Conservation (phyloP, 2,329 filamentous ascomycete species). For the Ophiostoma sp. region DNA sequence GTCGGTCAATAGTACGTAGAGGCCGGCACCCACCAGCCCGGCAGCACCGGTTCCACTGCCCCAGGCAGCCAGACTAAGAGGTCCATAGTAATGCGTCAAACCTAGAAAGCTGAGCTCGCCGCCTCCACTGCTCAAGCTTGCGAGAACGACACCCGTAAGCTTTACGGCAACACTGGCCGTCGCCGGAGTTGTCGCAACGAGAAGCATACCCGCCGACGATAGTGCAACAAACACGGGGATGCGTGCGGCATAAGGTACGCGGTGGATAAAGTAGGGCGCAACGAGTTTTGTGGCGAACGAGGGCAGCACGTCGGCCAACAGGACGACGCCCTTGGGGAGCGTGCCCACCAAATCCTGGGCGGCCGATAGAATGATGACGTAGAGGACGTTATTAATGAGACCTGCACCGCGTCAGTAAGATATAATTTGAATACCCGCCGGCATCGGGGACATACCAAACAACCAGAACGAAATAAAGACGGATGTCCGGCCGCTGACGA, state of each 20-base stretch:
- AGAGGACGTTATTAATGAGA: constrained; percentile 95
- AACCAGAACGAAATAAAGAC: constrained; percentile 88
- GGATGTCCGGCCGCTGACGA: constrained; percentile 65
- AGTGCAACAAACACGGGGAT: constrained; percentile 72
- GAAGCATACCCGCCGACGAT: constrained; percentile 82
- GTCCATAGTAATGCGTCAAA: constrained; percentile 90
- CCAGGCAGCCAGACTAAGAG: constrained; percentile 85
- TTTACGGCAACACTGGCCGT: constrained; percentile 68
- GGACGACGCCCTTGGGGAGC: constrained; percentile 86
- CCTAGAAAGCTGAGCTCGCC: constrained; percentile 91
- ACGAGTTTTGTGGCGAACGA: constrained; percentile 85
- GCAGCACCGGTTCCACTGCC: constrained; percentile 89
- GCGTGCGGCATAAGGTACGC: constrained; percentile 75
- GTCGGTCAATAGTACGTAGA: constrained; percentile 85
- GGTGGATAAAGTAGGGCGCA: constrained; percentile 91
- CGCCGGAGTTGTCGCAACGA: constrained; percentile 77
- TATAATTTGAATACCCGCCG: too few relatives aligned
- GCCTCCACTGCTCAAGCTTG: constrained; percentile 79
- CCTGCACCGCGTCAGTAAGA: too few relatives aligned
- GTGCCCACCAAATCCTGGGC: constrained; percentile 90
- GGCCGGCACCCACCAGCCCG: constrained; percentile 79
- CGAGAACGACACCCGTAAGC: constrained; percentile 78
- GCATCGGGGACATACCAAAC: constrained; percentile 67
- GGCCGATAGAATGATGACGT: constrained; percentile 93
- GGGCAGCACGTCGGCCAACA: constrained; percentile 89